Percentiles rank a stretch among this genome's conserved stretches.
These are phyloP conservation scores for Trametes meyenii DNA, from an alignment of 768 basidiomycete species.

Conservation along the genomic window DNA sequence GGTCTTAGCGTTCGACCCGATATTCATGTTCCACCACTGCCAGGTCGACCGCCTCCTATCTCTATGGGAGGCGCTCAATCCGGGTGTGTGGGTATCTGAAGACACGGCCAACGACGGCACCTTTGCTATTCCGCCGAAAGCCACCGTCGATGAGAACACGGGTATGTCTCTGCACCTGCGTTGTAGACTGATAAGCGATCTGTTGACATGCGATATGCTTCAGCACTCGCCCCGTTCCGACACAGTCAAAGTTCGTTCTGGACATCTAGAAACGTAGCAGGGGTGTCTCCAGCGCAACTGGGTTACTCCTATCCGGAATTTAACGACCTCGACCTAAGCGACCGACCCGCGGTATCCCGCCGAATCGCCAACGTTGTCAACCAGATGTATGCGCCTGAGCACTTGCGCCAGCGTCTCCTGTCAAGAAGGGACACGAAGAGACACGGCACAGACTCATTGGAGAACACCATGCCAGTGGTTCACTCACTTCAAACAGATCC, in stretches of 20 bases:
- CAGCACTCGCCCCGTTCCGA: slow-evolving; percentile 54
- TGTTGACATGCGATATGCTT: neutral
- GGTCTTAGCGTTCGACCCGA: slow-evolving; percentile 50
- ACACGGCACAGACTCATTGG: too few species aligned
- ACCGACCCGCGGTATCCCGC: slow-evolving; percentile 31
- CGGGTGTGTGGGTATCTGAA: slow-evolving; percentile 40
- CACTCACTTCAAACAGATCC: too few species aligned
- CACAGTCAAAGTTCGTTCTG: slow-evolving; percentile 42
- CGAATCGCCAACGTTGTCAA: slow-evolving; percentile 42
- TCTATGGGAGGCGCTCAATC: slow-evolving; percentile 53
- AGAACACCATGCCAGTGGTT: too few species aligned
- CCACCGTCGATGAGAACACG: slow-evolving; percentile 17
- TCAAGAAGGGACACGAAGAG: neutral
- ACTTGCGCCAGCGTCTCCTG: neutral
- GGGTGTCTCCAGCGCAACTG: slow-evolving; percentile 35
- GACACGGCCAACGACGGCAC: slow-evolving; percentile 13
- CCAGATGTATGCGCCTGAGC: slow-evolving; percentile 32
- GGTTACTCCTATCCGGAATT: slow-evolving; percentile 58
- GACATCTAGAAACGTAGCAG: slow-evolving; percentile 37
- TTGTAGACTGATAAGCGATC: too few species aligned
- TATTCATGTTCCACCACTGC: slow-evolving; percentile 57
- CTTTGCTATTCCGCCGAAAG: slow-evolving; percentile 16
- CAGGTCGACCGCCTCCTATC: slow-evolving; percentile 57
- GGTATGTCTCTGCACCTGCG: neutral
- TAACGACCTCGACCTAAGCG: slow-evolving; percentile 39